These are phyloP conservation scores for Moesziomyces antarcticus DNA, from an alignment of 1,284 basidiomycete genomes.

Conservation along the genomic window DNA sequence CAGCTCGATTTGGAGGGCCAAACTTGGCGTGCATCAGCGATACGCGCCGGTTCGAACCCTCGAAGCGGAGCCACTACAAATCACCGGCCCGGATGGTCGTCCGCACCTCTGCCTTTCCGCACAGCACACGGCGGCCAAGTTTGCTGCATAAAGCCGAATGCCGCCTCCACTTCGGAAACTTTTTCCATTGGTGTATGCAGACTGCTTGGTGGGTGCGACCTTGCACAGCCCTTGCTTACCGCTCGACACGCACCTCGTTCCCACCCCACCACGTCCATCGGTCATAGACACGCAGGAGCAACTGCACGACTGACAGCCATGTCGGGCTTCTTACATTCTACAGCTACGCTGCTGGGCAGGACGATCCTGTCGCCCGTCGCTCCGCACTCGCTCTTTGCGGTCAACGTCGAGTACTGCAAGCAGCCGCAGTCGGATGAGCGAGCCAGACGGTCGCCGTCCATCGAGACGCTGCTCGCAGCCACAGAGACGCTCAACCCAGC, in stretches of 20 bases:
- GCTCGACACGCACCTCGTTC: too few species aligned
- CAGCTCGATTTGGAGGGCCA: too few species aligned
- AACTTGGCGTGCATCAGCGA: background rate
- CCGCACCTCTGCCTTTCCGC: too few species aligned
- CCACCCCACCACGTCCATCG: too few species aligned
- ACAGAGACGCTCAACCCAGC: conserved; percentile 39
- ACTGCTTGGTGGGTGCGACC: too few species aligned
- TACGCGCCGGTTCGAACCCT: background rate
- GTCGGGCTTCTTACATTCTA: conserved; percentile 34
- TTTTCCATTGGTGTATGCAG: too few species aligned
- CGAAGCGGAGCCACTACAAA: too few species aligned
- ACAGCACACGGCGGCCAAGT: too few species aligned
- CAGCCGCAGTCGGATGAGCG: conserved; percentile 5
- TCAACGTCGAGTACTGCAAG: conserved; percentile 48
- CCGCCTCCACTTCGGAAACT: too few species aligned
- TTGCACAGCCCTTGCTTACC: too few species aligned
- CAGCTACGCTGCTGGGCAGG: conserved; percentile 34
- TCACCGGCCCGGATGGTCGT: background rate
- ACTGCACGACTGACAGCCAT: conserved; percentile 3
- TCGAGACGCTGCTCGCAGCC: conserved; percentile 31
- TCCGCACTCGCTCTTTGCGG: conserved; percentile 40
- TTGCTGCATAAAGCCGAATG: too few species aligned
- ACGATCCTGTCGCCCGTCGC: conserved; percentile 42
- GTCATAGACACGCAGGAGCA: too few species aligned
- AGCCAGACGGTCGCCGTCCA: conserved; percentile 15